phyloP scores from a whole-genome alignment of 179 eudicot species.

The Beta corolliflora region DNA sequence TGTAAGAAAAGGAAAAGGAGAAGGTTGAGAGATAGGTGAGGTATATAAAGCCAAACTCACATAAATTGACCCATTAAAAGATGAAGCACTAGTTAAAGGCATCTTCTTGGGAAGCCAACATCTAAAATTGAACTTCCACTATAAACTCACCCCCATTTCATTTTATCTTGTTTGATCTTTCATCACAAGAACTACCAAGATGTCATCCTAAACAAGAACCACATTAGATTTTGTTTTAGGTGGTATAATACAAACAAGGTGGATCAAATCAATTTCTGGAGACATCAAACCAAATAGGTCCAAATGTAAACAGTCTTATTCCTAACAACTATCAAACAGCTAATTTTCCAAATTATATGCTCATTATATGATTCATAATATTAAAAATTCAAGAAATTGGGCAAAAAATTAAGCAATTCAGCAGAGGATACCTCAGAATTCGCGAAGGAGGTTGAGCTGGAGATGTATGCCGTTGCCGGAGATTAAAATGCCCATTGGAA shows the following conservation, averaged over 20 bases:
- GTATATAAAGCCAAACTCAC: conserved; percentile 16
- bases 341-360: background rate
- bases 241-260: background rate
- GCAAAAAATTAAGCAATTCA: background rate
- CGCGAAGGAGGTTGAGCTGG: conserved; percentile 62
- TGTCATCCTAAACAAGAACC: background rate
- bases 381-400: background rate
- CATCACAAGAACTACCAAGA: background rate
- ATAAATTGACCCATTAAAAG: conserved; percentile 14
- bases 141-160: background rate
- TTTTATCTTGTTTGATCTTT: background rate
- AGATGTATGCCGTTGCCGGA: conserved; percentile 65
- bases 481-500: conserved; percentile 51
- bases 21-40: background rate
- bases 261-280: too few species aligned
- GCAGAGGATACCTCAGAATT: conserved; percentile 49
- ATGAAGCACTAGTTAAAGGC: conserved; percentile 12
- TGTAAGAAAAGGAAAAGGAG: conserved; percentile 3
- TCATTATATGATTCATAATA: background rate
- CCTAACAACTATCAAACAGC: background rate
- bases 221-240: background rate
- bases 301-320: background rate
- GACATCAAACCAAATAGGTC: too few species aligned
- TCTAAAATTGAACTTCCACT: conserved; percentile 10
- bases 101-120: conserved; percentile 9